Evolutionary conservation across 1,284 basidiomycete genomes (phyloP).

Genomic region (Moesziomyces sp.): DNA sequence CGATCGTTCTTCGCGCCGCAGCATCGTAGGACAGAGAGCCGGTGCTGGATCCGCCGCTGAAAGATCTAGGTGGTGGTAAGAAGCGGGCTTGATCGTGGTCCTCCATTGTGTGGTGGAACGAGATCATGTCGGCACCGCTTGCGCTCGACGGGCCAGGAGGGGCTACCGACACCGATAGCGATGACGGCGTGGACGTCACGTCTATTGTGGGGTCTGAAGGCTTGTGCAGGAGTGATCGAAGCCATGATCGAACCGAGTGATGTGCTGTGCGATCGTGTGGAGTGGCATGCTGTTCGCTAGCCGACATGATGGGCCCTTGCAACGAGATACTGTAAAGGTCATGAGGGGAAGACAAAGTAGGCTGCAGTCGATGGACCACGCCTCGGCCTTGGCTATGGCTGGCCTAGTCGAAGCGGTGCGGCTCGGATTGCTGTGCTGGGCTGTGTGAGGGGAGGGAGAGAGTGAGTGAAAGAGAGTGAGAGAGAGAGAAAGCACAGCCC

Average conservation of each 20-base stretch:
- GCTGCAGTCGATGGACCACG: too few relatives aligned
- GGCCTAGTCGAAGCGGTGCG: too few relatives aligned
- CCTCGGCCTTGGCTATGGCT: too few relatives aligned
- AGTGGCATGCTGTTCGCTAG: constrained; percentile 1
- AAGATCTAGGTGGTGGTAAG: constrained; percentile 35
- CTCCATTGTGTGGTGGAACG: constrained; percentile 42
- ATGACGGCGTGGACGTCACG: neutral
- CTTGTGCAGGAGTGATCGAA: constrained; percentile 20
- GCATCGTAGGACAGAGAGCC: constrained; percentile 16
- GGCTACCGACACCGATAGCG: neutral
- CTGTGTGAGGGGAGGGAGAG: too few relatives aligned
- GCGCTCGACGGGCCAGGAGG: neutral
- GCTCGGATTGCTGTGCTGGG: neutral
- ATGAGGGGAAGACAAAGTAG: neutral
- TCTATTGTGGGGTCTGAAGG: constrained; percentile 12
- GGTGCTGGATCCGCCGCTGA: constrained; percentile 33
- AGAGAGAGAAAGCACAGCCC: constrained; percentile 2
- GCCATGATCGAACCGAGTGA: constrained; percentile 28
- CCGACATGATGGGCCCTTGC: constrained; percentile 6
- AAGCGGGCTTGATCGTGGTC: constrained; percentile 21
- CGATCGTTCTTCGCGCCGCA: constrained; percentile 16
- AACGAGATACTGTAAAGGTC: neutral
- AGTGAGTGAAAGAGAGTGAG: neutral
- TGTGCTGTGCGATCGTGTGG: constrained; percentile 13
- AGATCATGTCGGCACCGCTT: constrained; percentile 34